Base-by-base conservation (phyloP, 2,329 filamentous ascomycete genomes). In the Sclerotinia sclerotiorum region DNA sequence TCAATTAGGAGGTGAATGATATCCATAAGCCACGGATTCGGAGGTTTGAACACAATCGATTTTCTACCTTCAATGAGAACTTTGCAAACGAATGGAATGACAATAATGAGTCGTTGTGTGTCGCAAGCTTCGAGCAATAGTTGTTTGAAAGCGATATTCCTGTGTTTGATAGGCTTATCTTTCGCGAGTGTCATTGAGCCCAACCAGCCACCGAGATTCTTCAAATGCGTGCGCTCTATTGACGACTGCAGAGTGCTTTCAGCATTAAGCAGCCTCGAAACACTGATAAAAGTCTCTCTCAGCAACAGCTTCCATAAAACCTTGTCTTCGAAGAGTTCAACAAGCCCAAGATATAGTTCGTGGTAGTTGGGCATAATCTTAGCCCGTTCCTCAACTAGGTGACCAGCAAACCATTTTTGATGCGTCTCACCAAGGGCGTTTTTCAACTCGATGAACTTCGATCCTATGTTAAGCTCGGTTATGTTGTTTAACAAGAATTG, bases 321-420 rank as follows among this genome's bases (percentile, higher is more conserved):
- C 76, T 87, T 90, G 77, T 95, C 88, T 73, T 92, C 87, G 73
- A 98, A 92, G 46, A 93, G 86, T 68, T 90, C 90, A 70, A 99
- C 86, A 64, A 99, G 86, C 74, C 97, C 92, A 62, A 98, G 85
- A 77, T 99, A 99, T 29, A 99, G 87, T 69, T 91, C 86, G 74
- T 99, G 95, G 76, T 96, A 98, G 79, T 99, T 99, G 7, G 94
- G 94, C 78, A 99, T 94, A 83, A 97, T 90, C 80, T 97, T 98
- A 44, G 94, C 96, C 57, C 96, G 92, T 78, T 97, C 92, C 76
- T 97, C 94, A 3, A 99, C 95, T 13, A 99, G 84, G 76, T 98
- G 97, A 60, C 89, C 89, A 8, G 96, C 95, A 77, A 99, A 99
- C 95, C 95, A 99, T 77, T 96, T 93, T 75, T 96, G 91, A 78